Base-by-base conservation (phyloP, 2,329 filamentous ascomycete genomes). In the Nakataea oryzae region DNA sequence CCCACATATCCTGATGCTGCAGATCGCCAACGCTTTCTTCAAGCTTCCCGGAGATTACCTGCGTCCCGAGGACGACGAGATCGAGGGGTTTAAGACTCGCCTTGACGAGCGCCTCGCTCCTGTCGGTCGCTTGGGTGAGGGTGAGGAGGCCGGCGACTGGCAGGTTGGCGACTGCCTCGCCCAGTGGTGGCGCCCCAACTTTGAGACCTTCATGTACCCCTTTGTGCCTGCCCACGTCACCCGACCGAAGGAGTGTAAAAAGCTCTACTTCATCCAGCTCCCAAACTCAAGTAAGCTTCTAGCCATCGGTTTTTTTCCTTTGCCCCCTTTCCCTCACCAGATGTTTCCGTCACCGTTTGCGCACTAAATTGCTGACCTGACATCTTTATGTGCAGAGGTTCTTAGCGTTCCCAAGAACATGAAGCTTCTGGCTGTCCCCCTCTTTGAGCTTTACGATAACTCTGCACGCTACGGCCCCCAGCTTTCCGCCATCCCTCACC, bases 131-230 rank as follows among this genome's bases (percentile, higher is more conserved):
- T 86, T 90, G 29, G 90, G 91, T 64, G 90, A 96, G 74, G 90
- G 90, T 59, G 90, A 95, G 69, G 93, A 93, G 73, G 73, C 75
- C 0, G 90, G 90, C 66, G 91, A 96, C 72, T 99, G 95, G 95
- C 84, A 96, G 74, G 86, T 99, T 68, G 91, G 90, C 69, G 95
- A 97, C 74, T 96, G 93, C 59, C 82, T 99, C 62, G 93, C 95
- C 61, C 93, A 97, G 78, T 99, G 95, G 95, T 99, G 93, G 92
- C 84, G 95, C 63, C 95, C 95, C 61, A 99, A 97, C 79, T 97
- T 97, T 73, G 95, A 99, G 81, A 97, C 95, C 2, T 97, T 97
- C 81, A 97, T 99, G 92, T 99, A 99, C 74, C 95, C 95, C 0
- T 99, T 97, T 75, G 88, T 97, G 63, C 95, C 95, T 9, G 91